phyloP scores from a whole-genome alignment of 2,329 filamentous ascomycete genomes.

The Nemania bipapillata region DNA sequence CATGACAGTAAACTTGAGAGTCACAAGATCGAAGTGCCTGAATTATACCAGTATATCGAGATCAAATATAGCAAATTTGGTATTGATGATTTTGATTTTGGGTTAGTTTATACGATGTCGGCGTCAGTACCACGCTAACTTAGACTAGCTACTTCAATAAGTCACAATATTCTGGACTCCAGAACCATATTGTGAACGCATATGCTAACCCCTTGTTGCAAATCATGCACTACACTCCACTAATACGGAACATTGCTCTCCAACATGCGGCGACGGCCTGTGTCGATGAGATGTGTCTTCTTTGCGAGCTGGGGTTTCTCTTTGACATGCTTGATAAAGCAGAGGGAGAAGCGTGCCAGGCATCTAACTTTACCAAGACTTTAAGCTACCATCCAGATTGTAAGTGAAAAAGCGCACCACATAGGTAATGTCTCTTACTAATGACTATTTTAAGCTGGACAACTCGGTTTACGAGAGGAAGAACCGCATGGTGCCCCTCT shows the following conservation, averaged over 20 bases:
- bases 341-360: slow-evolving; percentile 91
- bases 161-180: slow-evolving; percentile 87
- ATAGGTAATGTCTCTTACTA: not conserved
- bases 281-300: slow-evolving; percentile 80
- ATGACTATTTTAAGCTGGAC: slow-evolving; percentile 64
- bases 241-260: slow-evolving; percentile 86
- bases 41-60: slow-evolving; percentile 92
- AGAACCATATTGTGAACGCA: slow-evolving; percentile 96
- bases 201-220: slow-evolving; percentile 94
- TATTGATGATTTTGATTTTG: slow-evolving; percentile 99
- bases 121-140: slow-evolving; percentile 11
- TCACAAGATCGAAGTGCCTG: slow-evolving; percentile 81
- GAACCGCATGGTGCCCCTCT: slow-evolving; percentile 74
- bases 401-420: slow-evolving; percentile 48
- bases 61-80: slow-evolving; percentile 99
- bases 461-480: slow-evolving; percentile 85
- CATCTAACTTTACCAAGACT: slow-evolving; percentile 91
- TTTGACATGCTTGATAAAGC: slow-evolving; percentile 99
- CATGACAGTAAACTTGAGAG: slow-evolving; percentile 77
- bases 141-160: slow-evolving; percentile 85
- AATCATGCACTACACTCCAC: slow-evolving; percentile 87
- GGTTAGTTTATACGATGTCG: slow-evolving; percentile 61
- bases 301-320: slow-evolving; percentile 94
- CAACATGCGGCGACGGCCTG: slow-evolving; percentile 90
- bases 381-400: slow-evolving; percentile 85